A percentile compares a stretch with the other conserved stretches of the same genome.
phyloP scores from a whole-genome alignment of 2,329 filamentous ascomycete genomes.

The Scedosporium aurantiacum region DNA sequence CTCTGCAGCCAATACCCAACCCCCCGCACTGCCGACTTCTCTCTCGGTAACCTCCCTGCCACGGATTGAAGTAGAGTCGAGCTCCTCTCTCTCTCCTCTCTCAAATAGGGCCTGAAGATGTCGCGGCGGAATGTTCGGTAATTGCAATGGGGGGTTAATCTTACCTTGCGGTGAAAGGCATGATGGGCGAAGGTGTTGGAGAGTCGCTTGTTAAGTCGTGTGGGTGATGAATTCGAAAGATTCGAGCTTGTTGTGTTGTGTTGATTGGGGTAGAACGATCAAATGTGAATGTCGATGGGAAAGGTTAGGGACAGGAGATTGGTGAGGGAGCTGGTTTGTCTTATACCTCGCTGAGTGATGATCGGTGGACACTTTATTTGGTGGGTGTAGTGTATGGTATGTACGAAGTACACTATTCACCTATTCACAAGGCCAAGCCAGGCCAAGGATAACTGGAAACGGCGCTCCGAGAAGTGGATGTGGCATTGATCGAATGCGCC shows the following conservation, averaged over 20 bases:
- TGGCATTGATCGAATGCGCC: too few relatives aligned
- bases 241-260: background rate
- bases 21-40: background rate
- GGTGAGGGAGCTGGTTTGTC: background rate
- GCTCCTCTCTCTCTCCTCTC: background rate
- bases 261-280: background rate
- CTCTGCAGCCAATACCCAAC: too few relatives aligned
- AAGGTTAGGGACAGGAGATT: background rate
- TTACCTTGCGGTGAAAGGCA: conserved; percentile 51
- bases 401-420: too few relatives aligned
- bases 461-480: too few relatives aligned
- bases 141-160: conserved; percentile 11
- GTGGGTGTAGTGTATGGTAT: too few relatives aligned
- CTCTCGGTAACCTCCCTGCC: too few relatives aligned
- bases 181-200: conserved; percentile 22
- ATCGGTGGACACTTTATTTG: background rate
- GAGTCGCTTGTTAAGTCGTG: background rate
- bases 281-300: background rate
- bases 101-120: background rate
- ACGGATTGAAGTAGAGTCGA: background rate
- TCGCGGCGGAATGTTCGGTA: background rate
- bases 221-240: background rate
- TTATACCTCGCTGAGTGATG: background rate
- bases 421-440: too few relatives aligned
- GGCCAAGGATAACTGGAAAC: too few relatives aligned